phyloP scores from a whole-genome alignment of 108 stramenopile species.

The Thalassiosira profunda region DNA sequence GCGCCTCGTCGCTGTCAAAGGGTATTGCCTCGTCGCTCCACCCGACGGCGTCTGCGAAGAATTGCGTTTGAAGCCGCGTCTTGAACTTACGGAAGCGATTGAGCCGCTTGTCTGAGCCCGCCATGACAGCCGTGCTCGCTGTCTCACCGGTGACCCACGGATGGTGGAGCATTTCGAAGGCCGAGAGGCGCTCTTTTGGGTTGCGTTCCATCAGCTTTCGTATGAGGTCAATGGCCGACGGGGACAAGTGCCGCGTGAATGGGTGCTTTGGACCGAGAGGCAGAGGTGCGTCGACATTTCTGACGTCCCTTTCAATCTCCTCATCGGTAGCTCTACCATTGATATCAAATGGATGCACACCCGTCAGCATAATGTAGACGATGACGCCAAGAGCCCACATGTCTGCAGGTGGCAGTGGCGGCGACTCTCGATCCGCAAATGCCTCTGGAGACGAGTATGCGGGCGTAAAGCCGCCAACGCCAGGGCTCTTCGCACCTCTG shows the following conservation, averaged over 20 bases:
- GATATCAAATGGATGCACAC: slow-evolving; percentile 90
- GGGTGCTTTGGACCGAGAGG: slow-evolving; percentile 48
- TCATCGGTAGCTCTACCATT: slow-evolving; percentile 76
- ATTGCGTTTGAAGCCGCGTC: slow-evolving; percentile 69
- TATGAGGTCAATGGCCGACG: slow-evolving; percentile 79
- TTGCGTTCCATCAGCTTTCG: slow-evolving; percentile 69
- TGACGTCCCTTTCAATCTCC: slow-evolving; percentile 67
- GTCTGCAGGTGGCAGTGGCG: slow-evolving; percentile 54
- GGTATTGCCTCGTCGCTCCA: slow-evolving; percentile 59
- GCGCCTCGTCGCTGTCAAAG: slow-evolving; percentile 35
- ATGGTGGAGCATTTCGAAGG: slow-evolving; percentile 88
- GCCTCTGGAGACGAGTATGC: slow-evolving; percentile 85
- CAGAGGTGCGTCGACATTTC: slow-evolving; percentile 39
- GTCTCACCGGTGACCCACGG: slow-evolving; percentile 91
- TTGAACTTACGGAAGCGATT: slow-evolving; percentile 63
- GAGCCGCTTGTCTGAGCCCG: slow-evolving; percentile 66
- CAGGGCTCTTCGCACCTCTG: slow-evolving; percentile 11
- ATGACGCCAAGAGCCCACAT: slow-evolving; percentile 93
- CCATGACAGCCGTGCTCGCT: slow-evolving; percentile 69
- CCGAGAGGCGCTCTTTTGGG: slow-evolving; percentile 70
- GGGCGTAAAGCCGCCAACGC: slow-evolving; percentile 55
- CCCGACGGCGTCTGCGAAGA: slow-evolving; percentile 67
- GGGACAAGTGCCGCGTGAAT: slow-evolving; percentile 63
- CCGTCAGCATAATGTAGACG: slow-evolving; percentile 93
- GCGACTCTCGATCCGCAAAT: slow-evolving; percentile 35